Percentiles rank a stretch among this genome's conserved stretches.
phyloP scores from a whole-genome alignment of 176 grass and related monocot genomes.

The Eragrostis curvula region DNA sequence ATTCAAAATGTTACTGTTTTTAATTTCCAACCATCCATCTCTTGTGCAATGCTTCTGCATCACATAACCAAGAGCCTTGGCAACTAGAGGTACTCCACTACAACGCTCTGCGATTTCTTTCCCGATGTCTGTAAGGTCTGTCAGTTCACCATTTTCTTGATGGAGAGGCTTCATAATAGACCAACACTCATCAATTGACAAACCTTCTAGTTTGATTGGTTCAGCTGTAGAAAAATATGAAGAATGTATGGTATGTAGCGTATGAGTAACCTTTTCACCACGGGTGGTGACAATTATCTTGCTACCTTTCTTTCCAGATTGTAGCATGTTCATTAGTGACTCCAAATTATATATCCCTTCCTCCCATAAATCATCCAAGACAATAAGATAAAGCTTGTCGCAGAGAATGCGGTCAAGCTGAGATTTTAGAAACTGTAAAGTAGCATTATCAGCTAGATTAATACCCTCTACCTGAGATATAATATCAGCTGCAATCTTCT shows the following conservation, averaged over 20 bases:
- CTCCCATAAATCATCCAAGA: constrained; percentile 56
- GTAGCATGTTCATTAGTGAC: constrained; percentile 28
- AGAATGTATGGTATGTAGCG: neutral
- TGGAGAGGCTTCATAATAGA: constrained; percentile 29
- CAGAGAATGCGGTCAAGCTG: neutral
- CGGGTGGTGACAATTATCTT: constrained; percentile 57
- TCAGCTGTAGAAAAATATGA: neutral
- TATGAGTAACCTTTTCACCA: neutral
- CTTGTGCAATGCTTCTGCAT: constrained; percentile 21
- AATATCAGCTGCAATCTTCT: constrained; percentile 27
- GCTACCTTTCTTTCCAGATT: constrained; percentile 44
- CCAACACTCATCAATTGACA: constrained; percentile 51
- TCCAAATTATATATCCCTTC: constrained; percentile 35
- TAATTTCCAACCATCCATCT: constrained; percentile 41
- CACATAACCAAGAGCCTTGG: constrained; percentile 42
- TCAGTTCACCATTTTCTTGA: neutral
- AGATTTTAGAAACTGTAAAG: neutral
- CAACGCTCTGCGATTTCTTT: constrained; percentile 37
- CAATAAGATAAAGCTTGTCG: constrained; percentile 39
- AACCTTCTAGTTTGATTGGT: constrained; percentile 1
- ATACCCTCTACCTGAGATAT: neutral
- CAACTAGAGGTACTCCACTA: constrained; percentile 49
- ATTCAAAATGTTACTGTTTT: neutral
- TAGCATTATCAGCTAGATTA: neutral
- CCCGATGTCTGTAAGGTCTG: neutral